Evolutionary conservation across 1,139 yeast genomes (phyloP), one percentile per base, ranked within the genome.

Genomic region (Kodamaea ohmeri): DNA sequence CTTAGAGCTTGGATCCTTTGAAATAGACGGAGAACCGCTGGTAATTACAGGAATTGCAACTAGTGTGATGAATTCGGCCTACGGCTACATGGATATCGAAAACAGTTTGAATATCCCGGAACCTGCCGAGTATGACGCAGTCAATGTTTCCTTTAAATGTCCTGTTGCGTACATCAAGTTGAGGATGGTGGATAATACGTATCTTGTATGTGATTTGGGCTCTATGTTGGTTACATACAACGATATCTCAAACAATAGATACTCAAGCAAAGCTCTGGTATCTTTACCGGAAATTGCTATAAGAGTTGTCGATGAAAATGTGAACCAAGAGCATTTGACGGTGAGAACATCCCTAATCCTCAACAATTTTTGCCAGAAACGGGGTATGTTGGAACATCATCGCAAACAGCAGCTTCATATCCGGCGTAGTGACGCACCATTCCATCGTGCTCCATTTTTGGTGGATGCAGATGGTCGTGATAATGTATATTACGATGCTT

Each of bases 401-500:
- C 56, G 56, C 8, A 54, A 61, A 14, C 96, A 89, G 56, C 82
- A 82, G 41, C 67, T 67, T 5, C 95, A 86, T 56, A 64, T 89
- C 2, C 64, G 76, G 17, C 50, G 67, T 9, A 85, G 86, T 51
- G 98, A 92, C 63, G 85, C 87, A 0, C 90, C 96, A 0, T 88
- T 78, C 48, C 94, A 86, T 49, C 63, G 98, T 38, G 67, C 80
- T 16, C 82, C 95, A 0, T 89, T 88, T 53, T 57, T 90, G 25
- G 59, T 90, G 13, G 73, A 74, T 7, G 70, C 68, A 9, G 70
- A 73, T 14, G 47, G 50, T 18, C 67, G 79, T 40, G 69, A 71
- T 37, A 55, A 60, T 0, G 52, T 53, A 2, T 85, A 83, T 50
- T 56, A 64, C 11, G 63, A 65, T 16, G 65, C 72, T 2, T 67